These are phyloP conservation scores for Microbotryum intermedium DNA, from an alignment of 1,284 basidiomycete genomes.

Conservation along the genomic window DNA sequence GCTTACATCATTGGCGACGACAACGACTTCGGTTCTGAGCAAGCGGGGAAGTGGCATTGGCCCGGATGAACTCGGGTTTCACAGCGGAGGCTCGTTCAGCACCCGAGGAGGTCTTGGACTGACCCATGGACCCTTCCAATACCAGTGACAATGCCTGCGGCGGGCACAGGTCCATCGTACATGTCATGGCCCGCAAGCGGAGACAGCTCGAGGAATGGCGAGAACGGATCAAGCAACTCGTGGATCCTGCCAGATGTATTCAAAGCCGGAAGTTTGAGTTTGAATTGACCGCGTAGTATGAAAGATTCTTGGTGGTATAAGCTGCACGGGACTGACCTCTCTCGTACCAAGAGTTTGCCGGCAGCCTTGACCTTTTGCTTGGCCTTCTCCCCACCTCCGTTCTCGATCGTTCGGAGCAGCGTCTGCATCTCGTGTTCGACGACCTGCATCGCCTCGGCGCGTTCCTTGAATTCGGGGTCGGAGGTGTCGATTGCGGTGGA, in stretches of 20 bases:
- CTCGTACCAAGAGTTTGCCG: slow-evolving; percentile 26
- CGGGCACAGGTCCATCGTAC: slow-evolving; percentile 72
- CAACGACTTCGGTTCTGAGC: slow-evolving; percentile 61
- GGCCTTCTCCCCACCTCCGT: slow-evolving; percentile 21
- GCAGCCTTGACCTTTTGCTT: slow-evolving; percentile 4
- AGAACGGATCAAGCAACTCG: slow-evolving; percentile 68
- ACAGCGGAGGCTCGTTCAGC: no score
- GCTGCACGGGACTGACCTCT: not conserved
- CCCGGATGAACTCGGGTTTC: not conserved
- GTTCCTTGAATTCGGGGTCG: slow-evolving; percentile 3
- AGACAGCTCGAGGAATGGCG: slow-evolving; percentile 84
- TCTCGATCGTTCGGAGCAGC: not conserved
- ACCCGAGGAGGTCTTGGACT: not conserved
- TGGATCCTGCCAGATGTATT: slow-evolving; percentile 45
- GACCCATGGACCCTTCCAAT: slow-evolving; percentile 55
- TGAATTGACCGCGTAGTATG: not conserved
- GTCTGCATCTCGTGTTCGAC: slow-evolving; percentile 1
- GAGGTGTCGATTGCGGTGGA: slow-evolving; percentile 13
- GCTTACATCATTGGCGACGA: slow-evolving; percentile 88
- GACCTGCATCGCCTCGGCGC: slow-evolving; percentile 2
- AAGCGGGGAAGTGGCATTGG: not conserved
- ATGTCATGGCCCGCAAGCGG: slow-evolving; percentile 78
- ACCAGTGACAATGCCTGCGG: slow-evolving; percentile 84
- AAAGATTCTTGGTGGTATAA: not conserved
- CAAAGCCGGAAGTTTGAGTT: not conserved